Percentiles rank a stretch among this genome's conserved stretches.
Evolutionary conservation across 345 rosid genomes (phyloP).

Genomic region (Arabidopsis arenosa): DNA sequence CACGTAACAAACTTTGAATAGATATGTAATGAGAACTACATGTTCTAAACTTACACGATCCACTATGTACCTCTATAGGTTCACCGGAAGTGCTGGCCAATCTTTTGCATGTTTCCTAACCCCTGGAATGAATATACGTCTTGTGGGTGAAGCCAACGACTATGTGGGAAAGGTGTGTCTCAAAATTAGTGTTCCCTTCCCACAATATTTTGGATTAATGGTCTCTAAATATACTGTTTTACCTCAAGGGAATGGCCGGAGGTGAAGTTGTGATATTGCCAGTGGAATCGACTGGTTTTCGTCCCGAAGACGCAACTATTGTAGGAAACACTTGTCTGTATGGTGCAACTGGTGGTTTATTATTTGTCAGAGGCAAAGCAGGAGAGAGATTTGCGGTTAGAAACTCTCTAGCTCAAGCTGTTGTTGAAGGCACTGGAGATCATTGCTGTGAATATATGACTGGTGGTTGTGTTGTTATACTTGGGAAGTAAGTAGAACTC

Average conservation of each 20-base stretch:
- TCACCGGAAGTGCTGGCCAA: conserved; percentile 96
- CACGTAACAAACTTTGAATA: conserved; percentile 5
- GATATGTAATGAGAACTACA: conserved; percentile 15
- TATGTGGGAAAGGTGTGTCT: conserved; percentile 90
- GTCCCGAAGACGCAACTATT: conserved; percentile 90
- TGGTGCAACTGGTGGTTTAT: conserved; percentile 97
- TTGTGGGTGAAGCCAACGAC: conserved; percentile 98
- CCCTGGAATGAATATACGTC: conserved; percentile 96
- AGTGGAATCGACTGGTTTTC: conserved; percentile 73
- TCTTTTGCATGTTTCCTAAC: conserved; percentile 95
- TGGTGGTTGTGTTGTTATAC: conserved; percentile 94
- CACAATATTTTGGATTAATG: background rate
- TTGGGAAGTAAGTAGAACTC: conserved; percentile 82
- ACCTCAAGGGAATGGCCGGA: conserved; percentile 90
- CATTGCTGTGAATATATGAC: conserved; percentile 99
- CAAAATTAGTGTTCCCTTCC: background rate
- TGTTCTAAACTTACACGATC: conserved; percentile 19
- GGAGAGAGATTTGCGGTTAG: conserved; percentile 99
- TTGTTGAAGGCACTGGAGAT: conserved; percentile 99
- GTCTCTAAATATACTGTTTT: background rate
- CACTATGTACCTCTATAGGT: conserved; percentile 54
- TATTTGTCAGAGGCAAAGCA: conserved; percentile 92
- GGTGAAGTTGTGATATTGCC: conserved; percentile 93
- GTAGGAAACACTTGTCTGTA: conserved; percentile 98
- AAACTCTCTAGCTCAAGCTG: conserved; percentile 94